Conservation (phyloP, 805 yeast genomes). For the Spathaspora hagerdaliae region DNA sequence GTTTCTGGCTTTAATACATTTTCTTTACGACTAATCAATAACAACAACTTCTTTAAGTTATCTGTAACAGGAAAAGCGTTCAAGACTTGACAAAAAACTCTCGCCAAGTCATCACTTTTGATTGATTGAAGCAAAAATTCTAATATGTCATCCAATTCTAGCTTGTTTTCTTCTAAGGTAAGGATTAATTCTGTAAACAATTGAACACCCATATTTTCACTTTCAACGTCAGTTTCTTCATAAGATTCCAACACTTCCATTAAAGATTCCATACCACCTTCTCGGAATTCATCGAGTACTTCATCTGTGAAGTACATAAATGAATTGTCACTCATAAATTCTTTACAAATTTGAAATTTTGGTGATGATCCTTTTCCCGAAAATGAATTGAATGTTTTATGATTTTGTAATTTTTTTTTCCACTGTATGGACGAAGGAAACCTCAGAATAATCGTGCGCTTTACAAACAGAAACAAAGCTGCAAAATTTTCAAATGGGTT, state of each 20-base stretch:
- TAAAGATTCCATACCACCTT: conserved; percentile 28
- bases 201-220: conserved; percentile 17
- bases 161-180: conserved; percentile 17
- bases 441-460: too few relatives aligned
- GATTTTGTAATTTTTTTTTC: background rate
- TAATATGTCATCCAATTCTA: conserved; percentile 12
- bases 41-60: conserved; percentile 17
- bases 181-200: conserved; percentile 32
- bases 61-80: conserved; percentile 33
- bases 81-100: conserved; percentile 33
- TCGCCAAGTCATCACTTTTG: conserved; percentile 28
- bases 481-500: too few relatives aligned
- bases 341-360: too few relatives aligned
- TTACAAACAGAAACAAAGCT: too few relatives aligned
- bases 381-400: background rate
- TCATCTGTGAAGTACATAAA: conserved; percentile 26
- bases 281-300: conserved; percentile 26
- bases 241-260: conserved; percentile 27
- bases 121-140: conserved; percentile 25
- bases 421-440: too few relatives aligned
- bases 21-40: conserved; percentile 18
- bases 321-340: conserved; percentile 8
- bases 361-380: too few relatives aligned
- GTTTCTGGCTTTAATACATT: conserved; percentile 27
- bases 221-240: conserved; percentile 13